Evolutionary conservation across 768 basidiomycete species (phyloP).

Genomic region (Ramaria sp.): DNA sequence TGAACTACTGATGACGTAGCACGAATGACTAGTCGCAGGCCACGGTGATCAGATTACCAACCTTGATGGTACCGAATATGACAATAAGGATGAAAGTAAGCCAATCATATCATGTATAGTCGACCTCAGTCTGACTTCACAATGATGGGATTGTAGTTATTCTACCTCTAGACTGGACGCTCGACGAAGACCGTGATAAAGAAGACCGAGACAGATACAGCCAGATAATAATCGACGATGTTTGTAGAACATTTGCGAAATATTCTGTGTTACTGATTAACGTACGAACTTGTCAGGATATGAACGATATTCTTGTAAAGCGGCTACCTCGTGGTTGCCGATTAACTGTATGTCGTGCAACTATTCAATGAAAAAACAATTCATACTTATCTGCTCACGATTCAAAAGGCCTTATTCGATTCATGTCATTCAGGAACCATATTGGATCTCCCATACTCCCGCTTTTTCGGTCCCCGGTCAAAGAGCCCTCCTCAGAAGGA

Average conservation of each 20-base stretch:
- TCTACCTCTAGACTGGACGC: conserved; percentile 4
- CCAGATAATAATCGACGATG: conserved; percentile 4
- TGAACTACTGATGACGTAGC: neutral
- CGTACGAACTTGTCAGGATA: neutral
- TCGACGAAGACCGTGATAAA: neutral
- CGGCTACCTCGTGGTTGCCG: conserved; percentile 1
- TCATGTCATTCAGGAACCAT: conserved; percentile 10
- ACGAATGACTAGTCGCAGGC: conserved; percentile 4
- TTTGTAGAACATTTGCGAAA: neutral
- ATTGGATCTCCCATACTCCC: conserved; percentile 5
- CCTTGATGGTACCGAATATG: conserved; percentile 3
- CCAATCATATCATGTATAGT: neutral
- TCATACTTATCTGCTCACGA: neutral
- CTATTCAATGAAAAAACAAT: neutral
- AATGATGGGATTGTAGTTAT: conserved; percentile 1
- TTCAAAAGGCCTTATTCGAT: conserved; percentile 6
- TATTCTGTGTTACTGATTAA: neutral
- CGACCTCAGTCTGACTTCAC: neutral
- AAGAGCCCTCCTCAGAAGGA: neutral
- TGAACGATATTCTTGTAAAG: conserved; percentile 7
- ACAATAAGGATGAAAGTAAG: conserved; percentile 7
- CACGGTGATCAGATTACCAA: conserved; percentile 10
- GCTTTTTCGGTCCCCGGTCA: conserved; percentile 4
- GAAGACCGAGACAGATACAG: conserved; percentile 1
- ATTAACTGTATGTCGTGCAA: conserved; percentile 2